Evolutionary conservation across 805 yeast species (phyloP).

Genomic region (Yamadazyma paraphyllophila): DNA sequence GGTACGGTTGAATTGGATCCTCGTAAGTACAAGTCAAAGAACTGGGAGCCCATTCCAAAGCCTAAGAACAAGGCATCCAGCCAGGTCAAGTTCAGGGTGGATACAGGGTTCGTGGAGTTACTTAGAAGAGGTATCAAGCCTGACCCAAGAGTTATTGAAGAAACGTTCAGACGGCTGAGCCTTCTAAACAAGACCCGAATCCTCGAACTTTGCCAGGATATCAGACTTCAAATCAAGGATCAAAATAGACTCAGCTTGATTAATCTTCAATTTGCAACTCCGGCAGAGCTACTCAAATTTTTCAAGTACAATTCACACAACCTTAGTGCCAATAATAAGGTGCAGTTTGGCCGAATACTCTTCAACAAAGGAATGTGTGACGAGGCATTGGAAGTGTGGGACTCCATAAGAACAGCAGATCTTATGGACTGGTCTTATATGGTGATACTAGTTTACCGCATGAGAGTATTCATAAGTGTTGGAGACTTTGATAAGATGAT

Average conservation of each 20-base stretch:
- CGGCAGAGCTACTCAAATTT: slow-evolving; percentile 9
- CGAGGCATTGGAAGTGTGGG: slow-evolving; percentile 20
- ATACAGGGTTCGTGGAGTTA: slow-evolving; percentile 32
- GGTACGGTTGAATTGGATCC: slow-evolving; percentile 9
- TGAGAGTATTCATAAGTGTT: slow-evolving; percentile 22
- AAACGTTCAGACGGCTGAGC: slow-evolving; percentile 29
- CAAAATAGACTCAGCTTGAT: slow-evolving; percentile 23
- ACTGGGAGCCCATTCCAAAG: slow-evolving; percentile 7
- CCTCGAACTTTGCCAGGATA: slow-evolving; percentile 12
- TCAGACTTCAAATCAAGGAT: slow-evolving; percentile 11
- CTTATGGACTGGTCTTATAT: slow-evolving; percentile 27
- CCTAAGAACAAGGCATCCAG: slow-evolving; percentile 3
- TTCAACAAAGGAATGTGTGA: slow-evolving; percentile 25
- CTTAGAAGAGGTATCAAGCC: slow-evolving; percentile 36
- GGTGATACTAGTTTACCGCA: slow-evolving; percentile 23
- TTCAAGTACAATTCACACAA: slow-evolving; percentile 8
- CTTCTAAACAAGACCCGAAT: slow-evolving; percentile 10
- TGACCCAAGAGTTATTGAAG: slow-evolving; percentile 28
- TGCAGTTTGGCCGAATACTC: slow-evolving; percentile 29
- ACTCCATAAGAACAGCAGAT: slow-evolving; percentile 24
- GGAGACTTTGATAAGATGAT: slow-evolving; percentile 20
- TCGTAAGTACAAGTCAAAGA: slow-evolving; percentile 9
- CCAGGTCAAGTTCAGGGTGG: slow-evolving; percentile 30
- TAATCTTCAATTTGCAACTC: slow-evolving; percentile 19
- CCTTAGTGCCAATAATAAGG: slow-evolving; percentile 26